Conservation (phyloP, 2,329 filamentous ascomycete species). For the Neospermospora avenae region DNA sequence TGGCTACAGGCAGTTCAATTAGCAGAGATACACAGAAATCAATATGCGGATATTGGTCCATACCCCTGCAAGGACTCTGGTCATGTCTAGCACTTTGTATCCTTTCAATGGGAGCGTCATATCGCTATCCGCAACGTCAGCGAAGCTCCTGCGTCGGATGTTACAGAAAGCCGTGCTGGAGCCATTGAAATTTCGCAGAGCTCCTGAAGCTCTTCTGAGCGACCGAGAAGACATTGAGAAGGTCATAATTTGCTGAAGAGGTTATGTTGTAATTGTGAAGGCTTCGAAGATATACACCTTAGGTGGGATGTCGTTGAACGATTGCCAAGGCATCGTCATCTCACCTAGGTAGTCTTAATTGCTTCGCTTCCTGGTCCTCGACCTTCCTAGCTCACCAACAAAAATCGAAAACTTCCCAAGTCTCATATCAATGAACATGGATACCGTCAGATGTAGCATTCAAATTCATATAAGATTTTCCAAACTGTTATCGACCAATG, state of each 20-base stretch:
- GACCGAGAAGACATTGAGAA: slow-evolving; percentile 9
- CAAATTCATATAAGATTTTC: too few species aligned
- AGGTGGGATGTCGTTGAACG: not conserved
- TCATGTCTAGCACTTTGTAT: slow-evolving; percentile 92
- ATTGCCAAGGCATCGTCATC: not conserved
- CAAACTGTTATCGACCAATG: too few species aligned
- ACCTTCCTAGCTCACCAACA: not conserved
- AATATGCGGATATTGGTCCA: slow-evolving; percentile 34
- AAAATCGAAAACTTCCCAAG: too few species aligned
- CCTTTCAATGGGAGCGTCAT: slow-evolving; percentile 72
- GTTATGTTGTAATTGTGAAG: slow-evolving; percentile 1
- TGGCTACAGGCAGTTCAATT: slow-evolving; percentile 53
- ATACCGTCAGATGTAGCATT: too few species aligned
- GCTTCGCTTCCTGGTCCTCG: not conserved
- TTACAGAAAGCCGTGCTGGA: slow-evolving; percentile 2
- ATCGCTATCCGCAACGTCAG: slow-evolving; percentile 25
- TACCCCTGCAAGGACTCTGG: slow-evolving; percentile 89
- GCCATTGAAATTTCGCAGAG: slow-evolving; percentile 20
- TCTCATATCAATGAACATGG: too few species aligned
- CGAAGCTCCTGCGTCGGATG: slow-evolving; percentile 23
- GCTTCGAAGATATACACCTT: slow-evolving; percentile 1
- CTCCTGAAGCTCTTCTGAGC: slow-evolving; percentile 23
- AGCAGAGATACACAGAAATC: not conserved
- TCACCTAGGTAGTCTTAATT: not conserved
- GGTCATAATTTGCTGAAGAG: slow-evolving; percentile 15